Percentiles rank a stretch among this genome's conserved stretches.
These are phyloP conservation scores for Teunomyces barrocoloradensis DNA, from an alignment of 805 yeast genomes.

Conservation along the genomic window DNA sequence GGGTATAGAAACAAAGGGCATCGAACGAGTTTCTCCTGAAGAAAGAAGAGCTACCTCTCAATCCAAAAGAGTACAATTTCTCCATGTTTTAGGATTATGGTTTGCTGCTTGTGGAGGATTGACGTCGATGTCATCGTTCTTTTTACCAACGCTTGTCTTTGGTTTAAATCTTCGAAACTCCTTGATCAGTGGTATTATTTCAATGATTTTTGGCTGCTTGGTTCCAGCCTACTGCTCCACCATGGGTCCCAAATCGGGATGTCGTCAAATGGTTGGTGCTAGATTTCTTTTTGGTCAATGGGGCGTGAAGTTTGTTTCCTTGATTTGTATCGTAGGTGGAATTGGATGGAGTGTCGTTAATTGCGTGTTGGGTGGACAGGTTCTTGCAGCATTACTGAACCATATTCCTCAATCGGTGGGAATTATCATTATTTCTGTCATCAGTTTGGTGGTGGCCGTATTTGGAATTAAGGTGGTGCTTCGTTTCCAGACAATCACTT, in stretches of 20 bases:
- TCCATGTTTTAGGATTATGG: slow-evolving; percentile 36
- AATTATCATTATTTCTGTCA: slow-evolving; percentile 26
- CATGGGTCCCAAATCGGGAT: slow-evolving; percentile 39
- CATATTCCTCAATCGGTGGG: slow-evolving; percentile 28
- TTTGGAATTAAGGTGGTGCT: slow-evolving; percentile 33
- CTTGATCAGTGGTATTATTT: slow-evolving; percentile 28
- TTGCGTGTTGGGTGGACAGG: slow-evolving; percentile 38
- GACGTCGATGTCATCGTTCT: slow-evolving; percentile 38
- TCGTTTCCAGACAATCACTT: slow-evolving; percentile 25
- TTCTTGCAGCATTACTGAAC: slow-evolving; percentile 25
- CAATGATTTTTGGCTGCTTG: slow-evolving; percentile 31
- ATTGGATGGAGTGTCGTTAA: slow-evolving; percentile 40
- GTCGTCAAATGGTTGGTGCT: slow-evolving; percentile 38
- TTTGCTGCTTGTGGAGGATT: slow-evolving; percentile 39
- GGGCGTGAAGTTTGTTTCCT: slow-evolving; percentile 31
- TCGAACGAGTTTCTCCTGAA: slow-evolving; percentile 30
- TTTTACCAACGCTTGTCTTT: slow-evolving; percentile 28
- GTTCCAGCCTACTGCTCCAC: slow-evolving; percentile 38
- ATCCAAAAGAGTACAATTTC: slow-evolving; percentile 17
- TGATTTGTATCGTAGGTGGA: slow-evolving; percentile 31
- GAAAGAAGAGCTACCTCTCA: slow-evolving; percentile 18
- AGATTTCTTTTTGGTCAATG: slow-evolving; percentile 35
- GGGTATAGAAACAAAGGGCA: slow-evolving; percentile 35
- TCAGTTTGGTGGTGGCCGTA: slow-evolving; percentile 27
- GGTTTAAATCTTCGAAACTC: slow-evolving; percentile 26